Evolutionary conservation across 306 rosid species (phyloP).

Genomic region (Vigna mungo): DNA sequence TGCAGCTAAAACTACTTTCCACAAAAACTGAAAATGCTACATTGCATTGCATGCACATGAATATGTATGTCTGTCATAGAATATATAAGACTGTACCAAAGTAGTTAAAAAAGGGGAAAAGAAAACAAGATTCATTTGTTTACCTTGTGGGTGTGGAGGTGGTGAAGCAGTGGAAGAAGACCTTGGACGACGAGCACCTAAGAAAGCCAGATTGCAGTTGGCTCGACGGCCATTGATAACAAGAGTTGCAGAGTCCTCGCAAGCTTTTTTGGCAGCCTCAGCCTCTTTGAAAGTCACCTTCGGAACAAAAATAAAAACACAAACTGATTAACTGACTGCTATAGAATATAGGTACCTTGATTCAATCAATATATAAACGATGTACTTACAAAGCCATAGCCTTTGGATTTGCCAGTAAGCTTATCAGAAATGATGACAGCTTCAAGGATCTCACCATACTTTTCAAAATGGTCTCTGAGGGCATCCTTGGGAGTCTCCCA

Average conservation of each 20-base stretch:
- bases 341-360: background rate
- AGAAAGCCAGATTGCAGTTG: constrained; percentile 83
- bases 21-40: background rate
- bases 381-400: constrained; percentile 85
- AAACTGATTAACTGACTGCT: background rate
- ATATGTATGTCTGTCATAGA: background rate
- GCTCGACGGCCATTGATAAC: constrained; percentile 86
- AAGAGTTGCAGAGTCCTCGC: constrained; percentile 72
- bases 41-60: background rate
- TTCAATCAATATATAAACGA: background rate
- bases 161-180: constrained; percentile 53
- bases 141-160: constrained; percentile 62
- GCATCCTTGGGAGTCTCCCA: constrained; percentile 94
- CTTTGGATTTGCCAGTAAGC: constrained; percentile 89
- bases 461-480: constrained; percentile 66
- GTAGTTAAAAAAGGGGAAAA: background rate
- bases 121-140: background rate
- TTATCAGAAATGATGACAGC: constrained; percentile 92
- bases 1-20: background rate
- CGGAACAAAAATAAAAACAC: background rate
- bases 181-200: constrained; percentile 77
- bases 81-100: background rate
- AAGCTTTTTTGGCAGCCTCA: constrained; percentile 87
- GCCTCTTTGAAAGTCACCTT: constrained; percentile 86
- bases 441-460: constrained; percentile 85